phyloP scores from a whole-genome alignment of 352 stramenopile genomes.

The Phytophthora pistaciae region DNA sequence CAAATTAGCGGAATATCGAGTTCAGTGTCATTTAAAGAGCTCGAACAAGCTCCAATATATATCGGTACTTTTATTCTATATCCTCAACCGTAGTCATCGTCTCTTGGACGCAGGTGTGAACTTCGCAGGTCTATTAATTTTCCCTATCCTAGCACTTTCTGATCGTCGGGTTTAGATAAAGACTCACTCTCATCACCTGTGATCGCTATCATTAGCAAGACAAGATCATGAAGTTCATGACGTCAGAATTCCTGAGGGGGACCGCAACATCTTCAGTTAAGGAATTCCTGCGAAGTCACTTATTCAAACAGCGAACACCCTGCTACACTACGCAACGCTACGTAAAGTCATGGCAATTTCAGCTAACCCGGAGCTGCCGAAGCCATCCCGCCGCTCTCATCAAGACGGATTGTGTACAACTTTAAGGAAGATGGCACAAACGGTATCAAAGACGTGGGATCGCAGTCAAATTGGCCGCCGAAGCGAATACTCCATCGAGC shows the following conservation, averaged over 20 bases:
- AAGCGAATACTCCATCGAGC: conserved; percentile 18
- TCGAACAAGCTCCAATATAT: no score
- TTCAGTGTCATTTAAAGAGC: no score
- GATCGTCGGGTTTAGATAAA: no score
- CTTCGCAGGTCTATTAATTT: no score
- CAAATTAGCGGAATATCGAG: no score
- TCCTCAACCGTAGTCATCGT: no score
- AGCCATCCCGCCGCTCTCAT: not conserved
- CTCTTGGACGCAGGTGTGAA: no score
- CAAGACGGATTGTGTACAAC: not conserved
- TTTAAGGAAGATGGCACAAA: not conserved
- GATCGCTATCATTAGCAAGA: not conserved
- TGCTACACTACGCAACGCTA: not conserved
- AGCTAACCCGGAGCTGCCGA: not conserved
- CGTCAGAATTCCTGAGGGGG: no score
- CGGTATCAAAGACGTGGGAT: not conserved
- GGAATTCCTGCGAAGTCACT: not conserved
- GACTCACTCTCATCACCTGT: no score
- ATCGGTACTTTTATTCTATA: no score
- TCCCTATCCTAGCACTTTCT: no score
- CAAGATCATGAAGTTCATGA: not conserved
- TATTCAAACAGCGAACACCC: not conserved
- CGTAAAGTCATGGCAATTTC: not conserved
- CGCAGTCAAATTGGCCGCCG: conserved; percentile 16
- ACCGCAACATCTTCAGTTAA: not conserved